phyloP scores from a whole-genome alignment of 495 filamentous ascomycete genomes.

The Aspergillus asperescens region DNA sequence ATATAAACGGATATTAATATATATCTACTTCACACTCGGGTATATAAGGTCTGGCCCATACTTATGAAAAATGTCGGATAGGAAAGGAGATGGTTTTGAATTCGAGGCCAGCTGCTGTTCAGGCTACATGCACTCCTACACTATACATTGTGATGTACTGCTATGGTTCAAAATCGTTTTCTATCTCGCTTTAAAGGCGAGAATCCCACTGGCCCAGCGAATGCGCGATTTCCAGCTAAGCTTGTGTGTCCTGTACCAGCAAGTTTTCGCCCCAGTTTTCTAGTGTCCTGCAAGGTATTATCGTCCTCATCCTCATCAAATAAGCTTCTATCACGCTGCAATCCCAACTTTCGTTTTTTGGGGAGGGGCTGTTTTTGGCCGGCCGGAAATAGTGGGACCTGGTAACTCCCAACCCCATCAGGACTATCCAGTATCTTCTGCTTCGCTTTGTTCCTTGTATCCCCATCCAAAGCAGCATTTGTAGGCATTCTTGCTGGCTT shows the following conservation, averaged over 20 bases:
- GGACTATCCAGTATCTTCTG: slow-evolving; percentile 1
- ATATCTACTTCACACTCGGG: no score
- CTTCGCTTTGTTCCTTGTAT: background rate
- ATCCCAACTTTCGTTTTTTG: slow-evolving; percentile 72
- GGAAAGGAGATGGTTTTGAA: no score
- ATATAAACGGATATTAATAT: no score
- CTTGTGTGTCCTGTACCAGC: slow-evolving; percentile 19
- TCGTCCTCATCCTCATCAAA: slow-evolving; percentile 75
- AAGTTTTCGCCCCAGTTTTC: slow-evolving; percentile 31
- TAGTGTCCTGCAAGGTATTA: slow-evolving; percentile 21
- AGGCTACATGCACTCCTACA: no score
- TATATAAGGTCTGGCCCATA: no score
- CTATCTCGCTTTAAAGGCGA: slow-evolving; percentile 79
- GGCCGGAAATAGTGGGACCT: background rate
- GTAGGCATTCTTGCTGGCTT: background rate
- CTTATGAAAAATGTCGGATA: no score
- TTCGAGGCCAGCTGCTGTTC: no score
- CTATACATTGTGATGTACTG: no score
- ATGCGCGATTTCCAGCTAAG: slow-evolving; percentile 20
- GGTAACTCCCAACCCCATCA: background rate
- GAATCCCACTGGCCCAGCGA: slow-evolving; percentile 50
- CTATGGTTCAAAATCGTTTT: slow-evolving; percentile 34
- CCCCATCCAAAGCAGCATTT: background rate
- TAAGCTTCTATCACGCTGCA: slow-evolving; percentile 55
- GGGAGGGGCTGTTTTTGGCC: slow-evolving; percentile 51